phyloP scores from a whole-genome alignment of 257 asterid species.

The Coffea canephora region DNA sequence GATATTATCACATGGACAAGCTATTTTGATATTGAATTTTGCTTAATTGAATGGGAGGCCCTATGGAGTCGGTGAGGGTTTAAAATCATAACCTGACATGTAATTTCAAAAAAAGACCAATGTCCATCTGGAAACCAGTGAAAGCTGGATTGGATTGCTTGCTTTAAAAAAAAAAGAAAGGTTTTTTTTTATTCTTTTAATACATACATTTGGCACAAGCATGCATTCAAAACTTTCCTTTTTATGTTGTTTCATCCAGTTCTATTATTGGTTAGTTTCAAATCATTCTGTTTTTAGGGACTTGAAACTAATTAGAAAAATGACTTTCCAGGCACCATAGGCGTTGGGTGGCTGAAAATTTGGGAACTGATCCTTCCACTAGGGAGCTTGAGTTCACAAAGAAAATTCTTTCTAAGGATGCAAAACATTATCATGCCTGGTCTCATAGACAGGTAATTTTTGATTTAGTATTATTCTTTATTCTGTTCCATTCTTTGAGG shows the following conservation, averaged over 20 bases:
- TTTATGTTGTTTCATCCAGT: not conserved
- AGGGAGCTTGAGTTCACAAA: slow-evolving; percentile 77
- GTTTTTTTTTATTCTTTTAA: not conserved
- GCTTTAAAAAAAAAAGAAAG: not conserved
- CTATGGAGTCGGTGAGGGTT: not conserved
- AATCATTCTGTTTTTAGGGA: not conserved
- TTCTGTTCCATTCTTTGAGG: not conserved
- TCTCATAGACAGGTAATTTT: slow-evolving; percentile 85
- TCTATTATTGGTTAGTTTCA: not conserved
- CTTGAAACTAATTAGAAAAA: not conserved
- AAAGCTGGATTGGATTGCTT: not conserved
- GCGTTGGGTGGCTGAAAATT: slow-evolving; percentile 92
- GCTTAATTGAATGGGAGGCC: not conserved
- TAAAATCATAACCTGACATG: not conserved
- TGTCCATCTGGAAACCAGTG: not conserved
- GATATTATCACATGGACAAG: not conserved
- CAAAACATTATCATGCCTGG: slow-evolving; percentile 98
- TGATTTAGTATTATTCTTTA: not conserved
- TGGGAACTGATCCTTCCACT: slow-evolving; percentile 47
- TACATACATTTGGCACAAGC: not conserved
- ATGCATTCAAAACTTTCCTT: not conserved
- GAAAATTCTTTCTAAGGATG: slow-evolving; percentile 64
- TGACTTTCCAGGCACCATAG: slow-evolving; percentile 77
- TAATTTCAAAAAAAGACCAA: not conserved
- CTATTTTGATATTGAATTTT: not conserved